A percentile compares a stretch with the other conserved stretches of the same genome.
These are phyloP conservation scores for Sporothrix brunneoviolacea DNA, from an alignment of 2,329 filamentous ascomycete species.

Conservation along the genomic window DNA sequence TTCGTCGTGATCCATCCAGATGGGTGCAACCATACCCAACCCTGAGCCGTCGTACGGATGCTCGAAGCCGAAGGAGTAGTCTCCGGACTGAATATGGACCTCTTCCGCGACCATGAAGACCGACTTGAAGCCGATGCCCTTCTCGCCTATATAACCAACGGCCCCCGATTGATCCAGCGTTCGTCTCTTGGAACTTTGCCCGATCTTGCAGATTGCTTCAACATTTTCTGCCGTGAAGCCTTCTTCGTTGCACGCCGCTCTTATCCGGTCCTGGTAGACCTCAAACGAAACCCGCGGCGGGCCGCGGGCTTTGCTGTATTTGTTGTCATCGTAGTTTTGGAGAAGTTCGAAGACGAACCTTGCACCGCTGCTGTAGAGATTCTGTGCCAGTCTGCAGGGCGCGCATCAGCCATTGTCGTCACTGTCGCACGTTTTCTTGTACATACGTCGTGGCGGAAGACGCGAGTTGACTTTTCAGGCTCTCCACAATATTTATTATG, in stretches of 20 bases:
- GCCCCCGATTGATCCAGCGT: slow-evolving; percentile 18
- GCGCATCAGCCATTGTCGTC: too few species aligned
- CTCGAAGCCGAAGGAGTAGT: slow-evolving; percentile 38
- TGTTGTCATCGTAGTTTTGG: slow-evolving; percentile 49
- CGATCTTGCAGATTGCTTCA: slow-evolving; percentile 38
- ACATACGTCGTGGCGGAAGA: slow-evolving; percentile 21
- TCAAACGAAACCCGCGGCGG: slow-evolving; percentile 30
- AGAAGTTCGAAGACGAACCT: slow-evolving; percentile 47
- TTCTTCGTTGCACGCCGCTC: slow-evolving; percentile 45
- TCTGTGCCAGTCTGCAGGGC: slow-evolving; percentile 31
- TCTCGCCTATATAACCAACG: slow-evolving; percentile 41
- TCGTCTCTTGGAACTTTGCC: slow-evolving; percentile 38
- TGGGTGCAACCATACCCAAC: slow-evolving; percentile 44
- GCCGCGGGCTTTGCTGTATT: slow-evolving; percentile 25
- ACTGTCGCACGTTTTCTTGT: not conserved
- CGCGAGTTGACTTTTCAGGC: slow-evolving; percentile 4
- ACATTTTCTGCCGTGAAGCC: slow-evolving; percentile 39
- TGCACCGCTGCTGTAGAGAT: slow-evolving; percentile 36
- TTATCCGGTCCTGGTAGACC: slow-evolving; percentile 31
- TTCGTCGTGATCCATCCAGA: slow-evolving; percentile 30
- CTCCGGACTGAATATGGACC: slow-evolving; percentile 38
- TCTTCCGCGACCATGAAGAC: slow-evolving; percentile 41
- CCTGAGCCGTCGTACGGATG: slow-evolving; percentile 35
- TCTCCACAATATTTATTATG: not conserved
- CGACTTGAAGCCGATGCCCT: slow-evolving; percentile 47